These are phyloP conservation scores for Diaporthe vexans DNA, from an alignment of 2,329 filamentous ascomycete species.

Conservation along the genomic window DNA sequence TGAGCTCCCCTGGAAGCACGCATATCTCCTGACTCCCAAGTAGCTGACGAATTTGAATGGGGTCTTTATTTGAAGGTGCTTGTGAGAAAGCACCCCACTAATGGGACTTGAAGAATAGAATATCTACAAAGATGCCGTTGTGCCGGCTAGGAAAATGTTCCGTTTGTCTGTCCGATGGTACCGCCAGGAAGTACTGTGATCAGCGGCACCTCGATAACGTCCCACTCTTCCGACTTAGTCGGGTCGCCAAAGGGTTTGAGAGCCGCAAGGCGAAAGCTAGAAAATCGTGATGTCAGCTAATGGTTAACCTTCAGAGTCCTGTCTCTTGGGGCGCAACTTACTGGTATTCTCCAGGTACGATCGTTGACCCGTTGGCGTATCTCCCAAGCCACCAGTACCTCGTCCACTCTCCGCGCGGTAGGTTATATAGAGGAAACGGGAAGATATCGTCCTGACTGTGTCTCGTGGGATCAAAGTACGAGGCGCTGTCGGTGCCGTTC, in stretches of 20 bases:
- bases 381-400: slow-evolving; percentile 26
- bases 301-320: no score
- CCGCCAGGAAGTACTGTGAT: slow-evolving; percentile 21
- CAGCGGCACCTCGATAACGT: neutral
- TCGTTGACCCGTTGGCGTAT: slow-evolving; percentile 18
- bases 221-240: neutral
- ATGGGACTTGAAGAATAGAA: neutral
- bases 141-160: neutral
- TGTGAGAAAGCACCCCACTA: neutral
- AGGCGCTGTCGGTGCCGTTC: neutral
- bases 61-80: neutral
- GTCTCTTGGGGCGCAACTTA: no score
- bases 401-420: neutral
- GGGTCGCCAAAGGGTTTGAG: slow-evolving; percentile 17
- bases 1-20: neutral
- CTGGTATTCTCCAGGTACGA: slow-evolving; percentile 3
- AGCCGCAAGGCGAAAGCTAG: neutral
- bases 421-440: slow-evolving; percentile 8
- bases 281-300: no score
- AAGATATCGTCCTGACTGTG: slow-evolving; percentile 8
- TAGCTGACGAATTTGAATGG: neutral
- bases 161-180: slow-evolving; percentile 6
- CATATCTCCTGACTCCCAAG: neutral
- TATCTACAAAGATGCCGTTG: neutral
- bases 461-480: neutral